Percentiles rank a stretch among this genome's conserved stretches.
phyloP scores from a whole-genome alignment of 192 early-diverging fungal species.

The Gamsiella multidivaricata region DNA sequence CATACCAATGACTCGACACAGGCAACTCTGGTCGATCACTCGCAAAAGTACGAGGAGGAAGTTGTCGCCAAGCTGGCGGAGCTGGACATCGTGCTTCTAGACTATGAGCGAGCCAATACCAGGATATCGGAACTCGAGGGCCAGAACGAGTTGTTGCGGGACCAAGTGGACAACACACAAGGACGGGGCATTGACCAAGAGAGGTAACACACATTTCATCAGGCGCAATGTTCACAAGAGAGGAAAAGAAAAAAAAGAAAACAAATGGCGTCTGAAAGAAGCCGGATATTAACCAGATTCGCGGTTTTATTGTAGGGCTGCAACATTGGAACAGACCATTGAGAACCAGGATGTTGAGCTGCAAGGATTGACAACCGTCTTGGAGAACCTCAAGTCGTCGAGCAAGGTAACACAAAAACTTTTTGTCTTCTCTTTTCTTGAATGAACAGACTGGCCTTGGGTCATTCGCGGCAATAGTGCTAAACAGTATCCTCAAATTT shows the following conservation, averaged over 20 bases:
- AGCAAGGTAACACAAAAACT: constrained; percentile 14
- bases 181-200: constrained; percentile 38
- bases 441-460: background rate
- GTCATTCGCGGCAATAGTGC: no score
- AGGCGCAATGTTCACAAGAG: no score
- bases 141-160: constrained; percentile 67
- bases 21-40: constrained; percentile 70
- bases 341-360: constrained; percentile 49
- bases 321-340: constrained; percentile 55
- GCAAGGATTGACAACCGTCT: constrained; percentile 14
- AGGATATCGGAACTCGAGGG: constrained; percentile 74
- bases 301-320: constrained; percentile 21
- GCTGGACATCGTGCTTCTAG: constrained; percentile 87
- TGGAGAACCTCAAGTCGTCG: constrained; percentile 35
- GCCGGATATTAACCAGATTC: no score
- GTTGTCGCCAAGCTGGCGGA: constrained; percentile 85
- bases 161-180: constrained; percentile 42
- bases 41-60: constrained; percentile 81
- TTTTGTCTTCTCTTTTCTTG: no score
- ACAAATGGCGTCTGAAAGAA: no score
- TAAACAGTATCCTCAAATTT: no score
- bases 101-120: constrained; percentile 84
- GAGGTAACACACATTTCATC: constrained; percentile 16
- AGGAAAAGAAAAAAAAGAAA: no score
- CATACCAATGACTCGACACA: constrained; percentile 79